Evolutionary conservation across 495 filamentous ascomycete species (phyloP).

Genomic region (Glonium stellatum): DNA sequence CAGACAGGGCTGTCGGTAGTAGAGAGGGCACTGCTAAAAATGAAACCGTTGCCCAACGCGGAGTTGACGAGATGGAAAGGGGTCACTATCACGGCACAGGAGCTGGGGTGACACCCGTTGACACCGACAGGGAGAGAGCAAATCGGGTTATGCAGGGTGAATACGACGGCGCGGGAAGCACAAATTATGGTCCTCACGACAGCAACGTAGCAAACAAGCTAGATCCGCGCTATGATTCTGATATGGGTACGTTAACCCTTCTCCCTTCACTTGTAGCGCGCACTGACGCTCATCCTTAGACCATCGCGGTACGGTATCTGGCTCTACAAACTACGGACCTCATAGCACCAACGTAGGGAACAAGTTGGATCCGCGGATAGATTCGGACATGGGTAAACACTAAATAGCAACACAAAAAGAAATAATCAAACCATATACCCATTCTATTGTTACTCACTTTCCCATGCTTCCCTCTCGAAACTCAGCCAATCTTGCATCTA

Average conservation of each 20-base stretch:
- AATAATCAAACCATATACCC: not conserved
- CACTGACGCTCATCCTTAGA: no score
- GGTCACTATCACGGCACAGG: slow-evolving; percentile 20
- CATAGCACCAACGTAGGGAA: slow-evolving; percentile 13
- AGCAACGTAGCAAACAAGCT: no score
- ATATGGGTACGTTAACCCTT: no score
- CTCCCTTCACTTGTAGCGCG: no score
- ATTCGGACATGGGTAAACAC: slow-evolving; percentile 6
- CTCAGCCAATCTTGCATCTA: no score
- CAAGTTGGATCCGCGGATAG: slow-evolving; percentile 7
- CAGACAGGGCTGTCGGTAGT: slow-evolving; percentile 20
- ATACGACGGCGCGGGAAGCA: not conserved
- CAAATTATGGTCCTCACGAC: no score
- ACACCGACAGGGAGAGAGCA: slow-evolving; percentile 5
- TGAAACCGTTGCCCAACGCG: slow-evolving; percentile 15
- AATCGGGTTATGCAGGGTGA: slow-evolving; percentile 5
- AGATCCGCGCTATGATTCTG: no score
- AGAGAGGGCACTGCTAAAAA: slow-evolving; percentile 16
- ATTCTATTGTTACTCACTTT: not conserved
- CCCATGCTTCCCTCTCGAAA: no score
- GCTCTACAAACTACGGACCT: slow-evolving; percentile 15
- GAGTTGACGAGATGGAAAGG: slow-evolving; percentile 22
- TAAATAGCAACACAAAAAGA: not conserved
- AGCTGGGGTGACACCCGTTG: slow-evolving; percentile 20
- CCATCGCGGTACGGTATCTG: not conserved